A percentile compares a stretch with the other conserved stretches of the same genome.
Evolutionary conservation across 176 grass and related monocot genomes (phyloP).

Genomic region (Elymus sibiricus): DNA sequence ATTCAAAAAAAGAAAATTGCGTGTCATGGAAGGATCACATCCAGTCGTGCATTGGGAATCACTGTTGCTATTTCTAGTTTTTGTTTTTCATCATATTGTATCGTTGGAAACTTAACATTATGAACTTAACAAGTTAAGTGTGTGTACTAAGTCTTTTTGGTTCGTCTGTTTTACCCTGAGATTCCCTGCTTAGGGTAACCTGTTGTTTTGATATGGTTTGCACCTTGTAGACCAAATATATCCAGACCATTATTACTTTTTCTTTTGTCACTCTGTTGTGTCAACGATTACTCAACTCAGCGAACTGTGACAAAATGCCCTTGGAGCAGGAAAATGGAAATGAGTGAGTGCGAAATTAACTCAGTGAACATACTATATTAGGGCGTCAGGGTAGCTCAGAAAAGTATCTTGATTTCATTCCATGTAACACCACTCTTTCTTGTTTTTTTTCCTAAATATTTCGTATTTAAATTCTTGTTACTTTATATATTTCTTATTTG

Average conservation of each 20-base stretch:
- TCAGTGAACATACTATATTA: not conserved
- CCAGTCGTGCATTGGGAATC: not conserved
- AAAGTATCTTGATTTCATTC: not conserved
- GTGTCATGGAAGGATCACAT: not conserved
- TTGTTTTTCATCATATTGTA: not conserved
- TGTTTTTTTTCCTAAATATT: not conserved
- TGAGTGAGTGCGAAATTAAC: not conserved
- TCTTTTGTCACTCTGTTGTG: not conserved
- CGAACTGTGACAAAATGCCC: not conserved
- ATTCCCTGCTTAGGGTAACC: not conserved
- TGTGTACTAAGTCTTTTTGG: not conserved
- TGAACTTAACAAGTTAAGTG: not conserved
- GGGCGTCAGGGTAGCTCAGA: not conserved
- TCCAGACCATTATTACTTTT: not conserved
- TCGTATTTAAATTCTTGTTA: not conserved
- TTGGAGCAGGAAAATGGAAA: not conserved
- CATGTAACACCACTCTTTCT: not conserved
- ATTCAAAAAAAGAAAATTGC: not conserved
- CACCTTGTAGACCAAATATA: not conserved
- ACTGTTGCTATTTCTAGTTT: not conserved
- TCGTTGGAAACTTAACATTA: not conserved
- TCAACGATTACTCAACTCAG: not conserved
- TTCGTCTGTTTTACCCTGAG: not conserved
- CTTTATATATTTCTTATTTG: not conserved
- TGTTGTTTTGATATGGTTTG: constrained; percentile 4